Evolutionary conservation across 2,329 filamentous ascomycete species (phyloP), one percentile per base, ranked within the genome.

Genomic region (Zymoseptoria brevis): DNA sequence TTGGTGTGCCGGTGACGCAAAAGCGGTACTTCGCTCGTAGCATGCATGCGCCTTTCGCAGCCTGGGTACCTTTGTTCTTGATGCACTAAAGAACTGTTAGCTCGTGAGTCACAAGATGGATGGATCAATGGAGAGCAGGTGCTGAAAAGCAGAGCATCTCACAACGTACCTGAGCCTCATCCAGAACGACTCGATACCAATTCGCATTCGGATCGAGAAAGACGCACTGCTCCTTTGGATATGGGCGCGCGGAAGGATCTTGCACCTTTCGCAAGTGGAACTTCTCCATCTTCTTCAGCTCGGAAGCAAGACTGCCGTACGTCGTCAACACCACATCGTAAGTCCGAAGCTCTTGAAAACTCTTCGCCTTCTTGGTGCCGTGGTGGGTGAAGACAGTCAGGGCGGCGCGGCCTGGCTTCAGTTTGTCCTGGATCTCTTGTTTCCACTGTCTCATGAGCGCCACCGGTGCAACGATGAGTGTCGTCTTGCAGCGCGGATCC

Each of bases 401-500:
- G 30, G 78, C 76, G 68, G 88, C 78, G 16, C 69, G 69, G 0
- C 75, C 75, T 0, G 74, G 64, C 61, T 85, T 85, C 41, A 94
- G 74, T 72, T 92, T 91, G 45, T 80, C 81, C 59, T 79, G 73
- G 53, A 96, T 89, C 72, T 96, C 91, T 53, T 86, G 81, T 68
- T 89, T 85, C 91, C 91, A 96, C 71, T 96, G 91, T 16, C 85
- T 83, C 71, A 95, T 82, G 16, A 96, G 77, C 2, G 89, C 86
- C 9, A 95, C 84, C 0, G 90, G 90, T 0, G 87, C 89, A 53
- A 96, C 80, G 53, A 96, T 90, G 22, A 96, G 76, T n/a, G 86
- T 94, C 0, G 90, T 91, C 77, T 89, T 83, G 58, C 75, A 78
- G 61, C 75, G 72, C n/a, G 75, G 74, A 61, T 86, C 79, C 0